Evolutionary conservation across 768 basidiomycete species (phyloP), one percentile per base, ranked within the genome.

Genomic region (Mycena haematopus): DNA sequence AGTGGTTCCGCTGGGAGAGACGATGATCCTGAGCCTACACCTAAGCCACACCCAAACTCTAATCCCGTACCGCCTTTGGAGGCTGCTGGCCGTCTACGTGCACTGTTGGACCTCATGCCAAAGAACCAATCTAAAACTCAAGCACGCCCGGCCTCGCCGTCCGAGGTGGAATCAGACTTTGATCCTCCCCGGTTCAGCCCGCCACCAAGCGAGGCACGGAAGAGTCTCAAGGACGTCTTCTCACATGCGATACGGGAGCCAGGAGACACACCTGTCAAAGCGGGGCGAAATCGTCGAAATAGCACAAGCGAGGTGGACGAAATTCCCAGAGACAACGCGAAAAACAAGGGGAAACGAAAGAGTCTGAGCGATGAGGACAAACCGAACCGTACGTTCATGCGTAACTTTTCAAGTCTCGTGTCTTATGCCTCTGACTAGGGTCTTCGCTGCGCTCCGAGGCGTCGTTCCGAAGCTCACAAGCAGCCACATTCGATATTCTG

Each of bases 331-430:
- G 79, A 81, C 58, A 74, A 78, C 60, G 72, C 74, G 24, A 77
- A 73, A 58, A 77, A 74, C 62, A 86, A 81, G 72, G 80, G 78
- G 11, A 84, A 86, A 62, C 79, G 84, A 38, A 80, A 77, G 66
- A 90, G 86, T 69, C 62, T 86, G 66, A 90, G 88, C 68, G 90
- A 91, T 66, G 89, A 91, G 69, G 90, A 88, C 36, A 80, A 80
- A 63, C 69, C 70, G 35, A 73, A 79, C 57, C 79, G 89, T 90
- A 73, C 69, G 87, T 74, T 29, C 38, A 33, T 29, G 22, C 33
- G 19, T 11, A 21, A 31, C 50, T 14, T 29, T 56, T n/a, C 22
- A 21, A 68, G 21, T 55, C 22, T 40, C 35, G 21, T 52, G 57
- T 59, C 36, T 52, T 35, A 70, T 47, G 62, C 56, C 58, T 40